Evolutionary conservation across 257 asterid species (phyloP).

Genomic region (Forsythia suspensa): DNA sequence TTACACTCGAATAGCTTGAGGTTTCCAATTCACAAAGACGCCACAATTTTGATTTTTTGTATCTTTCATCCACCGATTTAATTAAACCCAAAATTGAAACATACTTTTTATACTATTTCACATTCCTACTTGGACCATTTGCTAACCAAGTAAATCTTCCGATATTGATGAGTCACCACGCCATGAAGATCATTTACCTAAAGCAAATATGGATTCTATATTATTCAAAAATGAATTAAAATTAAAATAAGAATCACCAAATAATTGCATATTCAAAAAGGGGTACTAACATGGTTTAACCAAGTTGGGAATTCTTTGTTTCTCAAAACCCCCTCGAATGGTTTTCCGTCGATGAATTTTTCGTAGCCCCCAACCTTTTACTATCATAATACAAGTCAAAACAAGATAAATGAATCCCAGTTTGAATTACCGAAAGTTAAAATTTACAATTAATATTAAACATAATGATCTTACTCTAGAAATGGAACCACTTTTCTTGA

Average conservation of each 20-base stretch:
- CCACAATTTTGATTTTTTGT: too few relatives aligned
- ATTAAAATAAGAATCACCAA: too few relatives aligned
- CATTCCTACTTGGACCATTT: background rate
- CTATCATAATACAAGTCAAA: background rate
- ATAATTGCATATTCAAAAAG: too few relatives aligned
- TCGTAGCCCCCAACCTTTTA: background rate
- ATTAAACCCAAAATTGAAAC: too few relatives aligned
- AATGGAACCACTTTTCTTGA: background rate
- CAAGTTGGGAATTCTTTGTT: too few relatives aligned
- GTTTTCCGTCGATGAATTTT: background rate
- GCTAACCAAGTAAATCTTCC: background rate
- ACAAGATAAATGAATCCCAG: background rate
- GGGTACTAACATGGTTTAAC: background rate
- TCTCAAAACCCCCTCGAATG: background rate
- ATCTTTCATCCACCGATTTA: too few relatives aligned
- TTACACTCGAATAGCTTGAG: too few relatives aligned
- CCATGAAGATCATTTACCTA: background rate
- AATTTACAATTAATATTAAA: too few relatives aligned
- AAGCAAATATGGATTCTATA: background rate
- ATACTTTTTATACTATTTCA: too few relatives aligned
- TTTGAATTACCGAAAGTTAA: too few relatives aligned
- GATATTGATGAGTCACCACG: background rate
- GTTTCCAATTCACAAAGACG: too few relatives aligned
- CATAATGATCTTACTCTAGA: background rate
- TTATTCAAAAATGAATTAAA: too few relatives aligned